Evolutionary conservation across 257 asterid genomes (phyloP).

Genomic region (Asclepias syriaca): DNA sequence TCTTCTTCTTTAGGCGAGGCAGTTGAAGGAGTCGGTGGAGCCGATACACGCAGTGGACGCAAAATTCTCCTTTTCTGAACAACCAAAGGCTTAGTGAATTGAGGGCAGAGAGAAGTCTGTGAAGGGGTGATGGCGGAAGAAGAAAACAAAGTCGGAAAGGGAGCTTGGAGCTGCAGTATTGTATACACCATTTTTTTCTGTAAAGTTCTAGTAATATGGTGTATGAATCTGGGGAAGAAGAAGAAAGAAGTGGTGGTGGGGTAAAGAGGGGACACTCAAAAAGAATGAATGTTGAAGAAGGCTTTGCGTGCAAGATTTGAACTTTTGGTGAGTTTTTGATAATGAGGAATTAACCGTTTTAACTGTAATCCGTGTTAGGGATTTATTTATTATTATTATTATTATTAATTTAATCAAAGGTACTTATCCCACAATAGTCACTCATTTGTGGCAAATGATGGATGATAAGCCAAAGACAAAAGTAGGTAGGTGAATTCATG

Average conservation of each 20-base stretch:
- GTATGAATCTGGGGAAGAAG: background rate
- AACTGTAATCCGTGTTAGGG: conserved; percentile 1
- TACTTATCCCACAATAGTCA: too few relatives aligned
- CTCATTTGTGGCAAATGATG: background rate
- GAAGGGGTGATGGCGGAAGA: background rate
- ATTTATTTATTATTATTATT: too few relatives aligned
- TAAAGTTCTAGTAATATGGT: background rate
- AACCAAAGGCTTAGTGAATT: conserved; percentile 2
- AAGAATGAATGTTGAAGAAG: conserved; percentile 26
- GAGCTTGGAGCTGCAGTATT: background rate
- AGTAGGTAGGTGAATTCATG: background rate
- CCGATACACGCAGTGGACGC: conserved; percentile 43
- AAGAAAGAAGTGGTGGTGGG: conserved; percentile 1
- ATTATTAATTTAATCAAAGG: too few relatives aligned
- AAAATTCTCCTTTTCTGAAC: conserved; percentile 18
- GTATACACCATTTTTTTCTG: conserved; percentile 7
- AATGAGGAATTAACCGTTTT: background rate
- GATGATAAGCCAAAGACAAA: background rate
- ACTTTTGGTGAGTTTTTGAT: conserved; percentile 18
- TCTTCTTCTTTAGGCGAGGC: conserved; percentile 32
- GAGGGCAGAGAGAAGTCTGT: conserved; percentile 20
- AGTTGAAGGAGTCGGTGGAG: conserved; percentile 51
- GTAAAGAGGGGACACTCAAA: background rate
- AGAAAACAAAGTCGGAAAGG: conserved; percentile 8
- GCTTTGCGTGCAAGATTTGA: conserved; percentile 73